Evolutionary conservation across 108 stramenopile species (phyloP).

Genomic region (Cyclotella choctawhatcheeana): DNA sequence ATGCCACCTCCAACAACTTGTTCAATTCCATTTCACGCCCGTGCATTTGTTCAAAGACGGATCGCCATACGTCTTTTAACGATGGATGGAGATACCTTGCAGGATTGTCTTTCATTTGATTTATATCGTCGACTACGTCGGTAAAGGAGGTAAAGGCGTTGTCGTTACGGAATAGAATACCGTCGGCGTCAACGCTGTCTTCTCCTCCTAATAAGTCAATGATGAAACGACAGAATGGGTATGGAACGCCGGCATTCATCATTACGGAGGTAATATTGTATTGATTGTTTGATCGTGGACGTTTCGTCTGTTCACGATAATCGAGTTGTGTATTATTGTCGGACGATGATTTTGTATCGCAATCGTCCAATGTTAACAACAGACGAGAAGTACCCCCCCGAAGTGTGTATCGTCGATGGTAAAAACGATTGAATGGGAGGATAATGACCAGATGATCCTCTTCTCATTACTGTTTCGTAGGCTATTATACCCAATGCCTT

Average conservation of each 20-base stretch:
- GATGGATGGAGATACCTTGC: constrained; percentile 13
- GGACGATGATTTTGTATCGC: neutral
- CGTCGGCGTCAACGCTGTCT: neutral
- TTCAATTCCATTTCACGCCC: constrained; percentile 17
- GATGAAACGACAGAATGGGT: constrained; percentile 22
- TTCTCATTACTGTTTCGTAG: neutral
- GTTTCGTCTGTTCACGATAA: neutral
- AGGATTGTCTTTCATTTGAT: constrained; percentile 21
- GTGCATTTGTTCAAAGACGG: constrained; percentile 19
- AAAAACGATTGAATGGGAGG: neutral
- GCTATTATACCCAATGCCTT: constrained; percentile 4
- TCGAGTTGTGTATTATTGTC: too few relatives aligned
- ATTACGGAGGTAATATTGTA: neutral
- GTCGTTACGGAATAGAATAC: constrained; percentile 14
- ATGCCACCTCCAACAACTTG: constrained; percentile 17
- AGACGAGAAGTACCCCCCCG: neutral
- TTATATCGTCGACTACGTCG: constrained; percentile 20
- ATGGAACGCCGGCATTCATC: constrained; percentile 18
- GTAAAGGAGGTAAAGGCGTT: constrained; percentile 20
- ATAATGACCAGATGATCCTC: neutral
- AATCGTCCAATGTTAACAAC: neutral
- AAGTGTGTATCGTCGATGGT: neutral
- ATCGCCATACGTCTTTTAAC: constrained; percentile 14
- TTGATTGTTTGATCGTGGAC: neutral
- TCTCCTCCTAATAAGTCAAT: constrained; percentile 23